phyloP scores from a whole-genome alignment of 2,329 filamentous ascomycete species.

The Metarhizium brunneum region DNA sequence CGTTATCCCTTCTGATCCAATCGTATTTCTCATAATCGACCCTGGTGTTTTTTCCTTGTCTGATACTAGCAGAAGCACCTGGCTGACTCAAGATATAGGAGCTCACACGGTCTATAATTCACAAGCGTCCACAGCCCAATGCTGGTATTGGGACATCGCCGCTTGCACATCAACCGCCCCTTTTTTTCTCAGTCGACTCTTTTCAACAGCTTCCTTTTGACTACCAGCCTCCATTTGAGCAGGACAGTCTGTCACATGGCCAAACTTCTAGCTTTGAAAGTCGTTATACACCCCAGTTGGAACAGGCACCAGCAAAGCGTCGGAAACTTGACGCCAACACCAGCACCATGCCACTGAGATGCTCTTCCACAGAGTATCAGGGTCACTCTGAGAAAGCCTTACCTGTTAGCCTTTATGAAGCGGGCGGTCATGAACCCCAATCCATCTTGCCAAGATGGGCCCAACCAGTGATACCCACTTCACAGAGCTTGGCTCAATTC shows the following conservation, averaged over 20 bases:
- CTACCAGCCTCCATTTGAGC: slow-evolving; percentile 17
- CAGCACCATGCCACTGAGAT: slow-evolving; percentile 20
- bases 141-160: slow-evolving; percentile 14
- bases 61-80: slow-evolving; percentile 8
- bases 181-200: slow-evolving; percentile 10
- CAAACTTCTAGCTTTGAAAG: slow-evolving; percentile 20
- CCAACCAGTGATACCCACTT: slow-evolving; percentile 12
- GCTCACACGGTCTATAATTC: slow-evolving; percentile 17
- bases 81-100: slow-evolving; percentile 29
- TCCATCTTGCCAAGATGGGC: slow-evolving; percentile 13
- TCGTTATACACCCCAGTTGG: slow-evolving; percentile 16
- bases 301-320: slow-evolving; percentile 20
- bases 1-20: neutral
- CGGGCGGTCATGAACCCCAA: slow-evolving; percentile 9
- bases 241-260: slow-evolving; percentile 21
- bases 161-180: slow-evolving; percentile 10
- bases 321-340: slow-evolving; percentile 19
- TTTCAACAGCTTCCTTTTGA: slow-evolving; percentile 9
- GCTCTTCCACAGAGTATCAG: slow-evolving; percentile 5
- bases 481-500: slow-evolving; percentile 16
- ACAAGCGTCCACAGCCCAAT: slow-evolving; percentile 20
- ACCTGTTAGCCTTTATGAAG: neutral
- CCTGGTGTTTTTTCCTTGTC: neutral
- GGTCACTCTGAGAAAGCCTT: neutral
- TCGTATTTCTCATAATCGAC: neutral